Conservation (phyloP, 371 early-diverging fungal genomes). For the Coelomomyces lativittatus region DNA sequence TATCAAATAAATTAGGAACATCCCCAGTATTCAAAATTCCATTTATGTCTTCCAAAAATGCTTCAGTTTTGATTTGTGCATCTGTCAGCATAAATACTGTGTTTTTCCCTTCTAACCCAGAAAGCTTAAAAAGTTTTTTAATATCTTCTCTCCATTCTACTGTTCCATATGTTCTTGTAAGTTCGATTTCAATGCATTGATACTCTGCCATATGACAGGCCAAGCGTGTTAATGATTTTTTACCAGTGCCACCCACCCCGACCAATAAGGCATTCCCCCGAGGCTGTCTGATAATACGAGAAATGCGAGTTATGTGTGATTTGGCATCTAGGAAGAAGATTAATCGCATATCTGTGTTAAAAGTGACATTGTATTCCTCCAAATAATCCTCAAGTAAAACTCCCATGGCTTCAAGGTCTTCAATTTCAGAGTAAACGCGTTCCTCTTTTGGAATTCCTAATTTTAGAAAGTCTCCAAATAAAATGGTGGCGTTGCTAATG, state of each 20-base stretch:
- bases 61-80: constrained; percentile 32
- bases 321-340: constrained; percentile 41
- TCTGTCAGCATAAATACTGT: constrained; percentile 32
- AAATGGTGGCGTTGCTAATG: constrained; percentile 7
- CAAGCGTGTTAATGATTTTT: constrained; percentile 24
- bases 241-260: constrained; percentile 36
- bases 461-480: constrained; percentile 34
- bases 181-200: constrained; percentile 32
- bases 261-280: constrained; percentile 31
- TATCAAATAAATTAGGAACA: constrained; percentile 36
- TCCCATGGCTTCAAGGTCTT: constrained; percentile 19
- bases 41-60: constrained; percentile 38
- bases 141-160: constrained; percentile 40
- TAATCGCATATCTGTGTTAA: constrained; percentile 24
- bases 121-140: constrained; percentile 15
- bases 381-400: constrained; percentile 32
- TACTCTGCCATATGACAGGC: constrained; percentile 40
- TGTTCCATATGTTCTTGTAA: constrained; percentile 28
- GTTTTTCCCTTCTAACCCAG: constrained; percentile 29
- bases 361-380: constrained; percentile 32
- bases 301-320: constrained; percentile 28
- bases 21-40: constrained; percentile 39
- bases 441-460: constrained; percentile 27
- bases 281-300: constrained; percentile 32
- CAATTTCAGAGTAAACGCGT: constrained; percentile 16